Evolutionary conservation across 305 asterid species (phyloP), one percentile per base, ranked within the genome.

Genomic region (Euphrasia arctica): DNA sequence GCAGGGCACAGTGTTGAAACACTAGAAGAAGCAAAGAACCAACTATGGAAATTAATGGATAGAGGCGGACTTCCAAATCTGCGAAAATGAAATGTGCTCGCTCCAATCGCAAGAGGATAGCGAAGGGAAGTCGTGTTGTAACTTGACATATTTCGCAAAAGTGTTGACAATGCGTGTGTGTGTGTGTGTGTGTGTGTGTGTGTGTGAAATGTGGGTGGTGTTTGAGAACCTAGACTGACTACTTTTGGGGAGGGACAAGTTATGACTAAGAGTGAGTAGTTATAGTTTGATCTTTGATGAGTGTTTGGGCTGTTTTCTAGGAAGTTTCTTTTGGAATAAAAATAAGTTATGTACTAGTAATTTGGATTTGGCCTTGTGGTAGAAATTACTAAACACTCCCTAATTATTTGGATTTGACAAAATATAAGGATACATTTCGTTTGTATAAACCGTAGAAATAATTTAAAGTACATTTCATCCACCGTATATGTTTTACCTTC

Each of bases 1-100:
- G 93, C 52, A 28, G 93, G 87, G 58, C 86, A 75, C 5, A 65
- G 76, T 2, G 87, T 90, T 1, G 95, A 92, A 67, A 87, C 97
- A 15, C 77, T 88, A 64, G 96, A 93, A 67, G 91, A 90, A 75
- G 97, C 97, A 32, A 90, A 93, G 78, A 76, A 75, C 54, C 96
- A 95, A 27, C 89, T 90, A 4, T 73, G 92, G 89, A 80, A 77
- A 64, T 69, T 88, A 59, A 62, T 93, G 52, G 66, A 88, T 63
- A 80, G 70, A 74, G 96, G 95, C 9, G 75, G 82, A 36, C 75
- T 83, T 43, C 77, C 72, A 71, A 83, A 84, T 66, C 56, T 87
- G 74, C 87, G 74, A 68, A 76, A 75, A 61, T 87, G 73, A 81
- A 32, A 14, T 3, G 50, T 10, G 4, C 32, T 60, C 32, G 12